phyloP scores from a whole-genome alignment of 2,329 filamentous ascomycete genomes.

The Hypomyces perniciosus region DNA sequence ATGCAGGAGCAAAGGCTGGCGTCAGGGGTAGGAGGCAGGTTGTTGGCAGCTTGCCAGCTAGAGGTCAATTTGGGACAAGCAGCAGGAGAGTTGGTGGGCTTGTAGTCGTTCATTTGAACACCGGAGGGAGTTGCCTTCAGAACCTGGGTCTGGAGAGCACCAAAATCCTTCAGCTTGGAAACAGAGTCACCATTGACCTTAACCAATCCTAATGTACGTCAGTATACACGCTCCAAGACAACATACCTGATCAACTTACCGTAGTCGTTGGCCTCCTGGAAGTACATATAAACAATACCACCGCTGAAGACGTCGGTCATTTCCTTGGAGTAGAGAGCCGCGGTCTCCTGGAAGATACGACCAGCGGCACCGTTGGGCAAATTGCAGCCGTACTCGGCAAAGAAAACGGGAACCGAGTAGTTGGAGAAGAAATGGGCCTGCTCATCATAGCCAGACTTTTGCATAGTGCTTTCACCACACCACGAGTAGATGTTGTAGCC shows the following conservation, averaged over 20 bases:
- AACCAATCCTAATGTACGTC: slow-evolving; percentile 55
- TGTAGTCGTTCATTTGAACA: slow-evolving; percentile 63
- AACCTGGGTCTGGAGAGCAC: slow-evolving; percentile 64
- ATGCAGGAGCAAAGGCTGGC: slow-evolving; percentile 78
- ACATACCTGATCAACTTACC: slow-evolving; percentile 42
- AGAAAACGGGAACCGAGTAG: slow-evolving; percentile 94
- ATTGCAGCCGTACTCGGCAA: slow-evolving; percentile 98
- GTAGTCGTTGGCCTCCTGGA: slow-evolving; percentile 84
- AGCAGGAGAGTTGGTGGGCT: slow-evolving; percentile 62
- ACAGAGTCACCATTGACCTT: slow-evolving; percentile 52
- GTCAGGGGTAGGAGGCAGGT: slow-evolving; percentile 79
- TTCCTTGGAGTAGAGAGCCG: slow-evolving; percentile 67
- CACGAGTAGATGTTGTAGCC: slow-evolving; percentile 99
- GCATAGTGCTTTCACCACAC: slow-evolving; percentile 81
- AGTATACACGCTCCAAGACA: background rate
- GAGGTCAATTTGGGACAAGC: slow-evolving; percentile 62
- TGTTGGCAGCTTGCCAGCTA: slow-evolving; percentile 59
- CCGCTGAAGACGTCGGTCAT: slow-evolving; percentile 91
- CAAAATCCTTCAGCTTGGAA: slow-evolving; percentile 67
- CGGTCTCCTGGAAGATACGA: slow-evolving; percentile 81
- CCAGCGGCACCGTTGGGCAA: slow-evolving; percentile 50
- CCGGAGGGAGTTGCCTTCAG: slow-evolving; percentile 59
- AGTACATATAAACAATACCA: slow-evolving; percentile 99
- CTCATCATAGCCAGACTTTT: slow-evolving; percentile 70
- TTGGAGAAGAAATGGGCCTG: slow-evolving; percentile 80